phyloP scores from a whole-genome alignment of 2,329 filamentous ascomycete species.

The Coniochaeta sp. region DNA sequence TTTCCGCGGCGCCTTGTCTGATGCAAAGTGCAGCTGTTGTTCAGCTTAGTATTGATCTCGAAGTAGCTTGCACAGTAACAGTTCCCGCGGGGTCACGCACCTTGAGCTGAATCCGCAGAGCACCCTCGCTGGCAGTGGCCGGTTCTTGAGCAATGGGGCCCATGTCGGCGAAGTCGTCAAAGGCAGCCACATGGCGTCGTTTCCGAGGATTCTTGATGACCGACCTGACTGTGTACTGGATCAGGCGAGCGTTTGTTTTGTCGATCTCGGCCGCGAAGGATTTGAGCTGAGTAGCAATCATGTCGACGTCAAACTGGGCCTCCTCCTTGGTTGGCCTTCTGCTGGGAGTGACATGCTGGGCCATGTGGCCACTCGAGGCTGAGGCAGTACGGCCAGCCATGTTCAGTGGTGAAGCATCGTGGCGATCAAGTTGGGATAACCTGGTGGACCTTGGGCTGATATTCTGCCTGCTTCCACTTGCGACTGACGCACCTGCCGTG shows the following conservation, averaged over 20 bases:
- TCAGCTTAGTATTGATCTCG: neutral
- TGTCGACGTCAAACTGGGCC: constrained; percentile 18
- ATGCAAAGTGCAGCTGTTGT: constrained; percentile 32
- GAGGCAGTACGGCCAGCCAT: neutral
- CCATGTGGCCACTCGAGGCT: neutral
- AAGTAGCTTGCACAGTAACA: too few relatives aligned
- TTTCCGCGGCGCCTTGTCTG: constrained; percentile 34
- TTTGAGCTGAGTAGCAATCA: constrained; percentile 33
- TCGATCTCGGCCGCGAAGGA: constrained; percentile 35
- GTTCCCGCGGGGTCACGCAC: constrained; percentile 24
- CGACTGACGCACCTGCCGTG: neutral
- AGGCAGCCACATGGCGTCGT: constrained; percentile 31
- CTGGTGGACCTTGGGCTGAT: neutral
- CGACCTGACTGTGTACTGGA: constrained; percentile 36
- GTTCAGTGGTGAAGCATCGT: neutral
- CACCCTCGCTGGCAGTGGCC: constrained; percentile 20
- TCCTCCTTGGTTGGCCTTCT: neutral
- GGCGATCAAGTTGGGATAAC: neutral
- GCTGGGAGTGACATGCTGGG: neutral
- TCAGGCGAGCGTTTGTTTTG: constrained; percentile 36
- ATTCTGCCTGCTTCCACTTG: neutral
- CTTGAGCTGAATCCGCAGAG: constrained; percentile 46
- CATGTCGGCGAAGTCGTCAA: constrained; percentile 42
- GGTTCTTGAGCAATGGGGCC: constrained; percentile 23
- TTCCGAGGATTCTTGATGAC: constrained; percentile 31